Evolutionary conservation across 345 rosid genomes (phyloP).

Genomic region (Barbarea vulgaris): DNA sequence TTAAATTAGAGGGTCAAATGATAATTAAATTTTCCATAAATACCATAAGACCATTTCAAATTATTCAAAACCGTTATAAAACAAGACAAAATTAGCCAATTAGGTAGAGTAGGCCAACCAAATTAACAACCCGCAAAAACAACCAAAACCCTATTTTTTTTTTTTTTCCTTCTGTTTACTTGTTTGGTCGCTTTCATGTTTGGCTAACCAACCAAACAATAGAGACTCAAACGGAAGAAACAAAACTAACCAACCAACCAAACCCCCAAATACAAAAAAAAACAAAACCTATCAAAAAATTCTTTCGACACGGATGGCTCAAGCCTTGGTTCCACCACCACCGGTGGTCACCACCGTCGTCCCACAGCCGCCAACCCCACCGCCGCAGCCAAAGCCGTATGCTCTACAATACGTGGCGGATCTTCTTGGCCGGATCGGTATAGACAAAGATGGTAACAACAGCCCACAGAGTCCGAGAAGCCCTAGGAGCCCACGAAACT

Average conservation of each 20-base stretch:
- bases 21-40: conserved; percentile 7
- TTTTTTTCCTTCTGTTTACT: conserved; percentile 22
- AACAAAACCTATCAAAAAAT: background rate
- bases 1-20: conserved; percentile 18
- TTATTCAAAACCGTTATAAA: conserved; percentile 40
- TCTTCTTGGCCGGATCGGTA: conserved; percentile 41
- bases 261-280: background rate
- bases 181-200: conserved; percentile 37
- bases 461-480: conserved; percentile 44
- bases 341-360: conserved; percentile 34
- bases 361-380: conserved; percentile 26
- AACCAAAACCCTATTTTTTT: conserved; percentile 37
- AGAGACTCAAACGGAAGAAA: conserved; percentile 25
- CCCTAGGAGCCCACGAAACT: conserved; percentile 34
- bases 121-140: conserved; percentile 30
- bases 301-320: conserved; percentile 30
- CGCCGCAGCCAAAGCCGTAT: conserved; percentile 30
- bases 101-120: conserved; percentile 34
- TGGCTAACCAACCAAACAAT: conserved; percentile 35
- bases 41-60: conserved; percentile 33
- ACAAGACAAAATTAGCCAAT: conserved; percentile 33
- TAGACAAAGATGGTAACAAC: conserved; percentile 38
- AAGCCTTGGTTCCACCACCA: conserved; percentile 37
- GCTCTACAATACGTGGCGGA: conserved; percentile 38
- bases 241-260: conserved; percentile 8